phyloP scores from a whole-genome alignment of 2,329 filamentous ascomycete species.

The Claviceps arundinis region DNA sequence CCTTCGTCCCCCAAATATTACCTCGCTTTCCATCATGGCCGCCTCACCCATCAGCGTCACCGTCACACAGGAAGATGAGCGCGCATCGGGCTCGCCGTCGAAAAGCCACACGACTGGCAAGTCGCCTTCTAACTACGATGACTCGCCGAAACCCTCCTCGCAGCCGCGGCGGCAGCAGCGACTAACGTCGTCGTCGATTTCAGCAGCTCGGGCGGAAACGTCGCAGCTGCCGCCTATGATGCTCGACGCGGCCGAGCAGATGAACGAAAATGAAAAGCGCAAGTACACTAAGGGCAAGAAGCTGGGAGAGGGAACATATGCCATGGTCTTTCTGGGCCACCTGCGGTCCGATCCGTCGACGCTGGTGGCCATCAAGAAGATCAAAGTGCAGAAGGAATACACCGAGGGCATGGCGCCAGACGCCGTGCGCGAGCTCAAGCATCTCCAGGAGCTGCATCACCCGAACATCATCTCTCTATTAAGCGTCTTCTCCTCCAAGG shows the following conservation, averaged over 20 bases:
- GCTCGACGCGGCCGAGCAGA: conserved; percentile 59
- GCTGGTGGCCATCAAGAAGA: conserved; percentile 86
- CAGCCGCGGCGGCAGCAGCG: not conserved
- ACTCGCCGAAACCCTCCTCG: conserved; percentile 26
- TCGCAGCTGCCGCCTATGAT: conserved; percentile 22
- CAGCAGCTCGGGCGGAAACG: conserved; percentile 12
- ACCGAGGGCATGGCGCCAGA: conserved; percentile 88
- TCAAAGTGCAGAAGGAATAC: conserved; percentile 76
- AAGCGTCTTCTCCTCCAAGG: conserved; percentile 88
- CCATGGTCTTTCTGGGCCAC: conserved; percentile 84
- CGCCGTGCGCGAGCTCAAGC: conserved; percentile 89
- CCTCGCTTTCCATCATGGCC: conserved; percentile 23
- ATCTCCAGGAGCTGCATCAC: conserved; percentile 84
- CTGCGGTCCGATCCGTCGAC: conserved; percentile 57
- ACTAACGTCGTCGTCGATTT: not conserved
- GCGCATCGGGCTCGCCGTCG: conserved; percentile 29
- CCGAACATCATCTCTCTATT: conserved; percentile 90
- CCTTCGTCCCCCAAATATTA: not conserved
- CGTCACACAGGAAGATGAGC: conserved; percentile 14
- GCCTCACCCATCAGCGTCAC: conserved; percentile 31
- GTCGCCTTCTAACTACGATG: conserved; percentile 26
- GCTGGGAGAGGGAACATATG: conserved; percentile 93
- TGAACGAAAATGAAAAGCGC: conserved; percentile 68
- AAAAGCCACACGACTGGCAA: conserved; percentile 26
- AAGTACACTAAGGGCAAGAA: conserved; percentile 92